phyloP scores from a whole-genome alignment of 345 rosid species.

The Eucalyptus decipiens region DNA sequence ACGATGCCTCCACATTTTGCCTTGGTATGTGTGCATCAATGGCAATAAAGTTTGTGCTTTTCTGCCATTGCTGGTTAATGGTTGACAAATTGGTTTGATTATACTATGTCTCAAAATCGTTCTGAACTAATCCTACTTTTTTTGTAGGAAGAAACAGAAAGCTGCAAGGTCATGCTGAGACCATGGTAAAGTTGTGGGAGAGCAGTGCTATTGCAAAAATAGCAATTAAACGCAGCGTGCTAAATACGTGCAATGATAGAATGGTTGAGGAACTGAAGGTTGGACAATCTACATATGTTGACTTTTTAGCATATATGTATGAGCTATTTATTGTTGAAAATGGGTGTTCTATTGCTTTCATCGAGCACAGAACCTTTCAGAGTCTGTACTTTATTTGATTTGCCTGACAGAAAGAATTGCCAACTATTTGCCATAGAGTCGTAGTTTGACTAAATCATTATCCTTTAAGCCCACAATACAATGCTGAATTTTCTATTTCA shows the following conservation, averaged over 20 bases:
- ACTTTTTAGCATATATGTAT: neutral
- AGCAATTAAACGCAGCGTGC: conserved; percentile 82
- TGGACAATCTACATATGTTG: neutral
- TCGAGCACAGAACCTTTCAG: neutral
- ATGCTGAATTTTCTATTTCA: neutral
- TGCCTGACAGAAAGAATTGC: too few species aligned
- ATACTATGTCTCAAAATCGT: neutral
- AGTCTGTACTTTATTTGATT: too few species aligned
- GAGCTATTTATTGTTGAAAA: neutral
- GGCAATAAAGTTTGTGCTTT: neutral
- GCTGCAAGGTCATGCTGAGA: conserved; percentile 75
- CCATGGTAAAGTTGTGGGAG: conserved; percentile 84
- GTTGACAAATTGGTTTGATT: neutral
- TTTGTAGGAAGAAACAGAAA: conserved; percentile 67
- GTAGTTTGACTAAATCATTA: neutral
- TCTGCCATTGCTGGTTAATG: neutral
- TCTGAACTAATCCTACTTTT: neutral
- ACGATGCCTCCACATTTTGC: conserved; percentile 78
- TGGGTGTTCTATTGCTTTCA: neutral
- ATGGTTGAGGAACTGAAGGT: conserved; percentile 96
- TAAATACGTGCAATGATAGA: conserved; percentile 72
- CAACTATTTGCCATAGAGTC: neutral
- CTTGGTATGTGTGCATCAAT: conserved; percentile 23
- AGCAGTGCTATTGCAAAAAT: conserved; percentile 76
- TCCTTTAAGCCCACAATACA: neutral